Evolutionary conservation across 371 early-diverging fungal species (phyloP).

Genomic region (Rhizopus delemar): DNA sequence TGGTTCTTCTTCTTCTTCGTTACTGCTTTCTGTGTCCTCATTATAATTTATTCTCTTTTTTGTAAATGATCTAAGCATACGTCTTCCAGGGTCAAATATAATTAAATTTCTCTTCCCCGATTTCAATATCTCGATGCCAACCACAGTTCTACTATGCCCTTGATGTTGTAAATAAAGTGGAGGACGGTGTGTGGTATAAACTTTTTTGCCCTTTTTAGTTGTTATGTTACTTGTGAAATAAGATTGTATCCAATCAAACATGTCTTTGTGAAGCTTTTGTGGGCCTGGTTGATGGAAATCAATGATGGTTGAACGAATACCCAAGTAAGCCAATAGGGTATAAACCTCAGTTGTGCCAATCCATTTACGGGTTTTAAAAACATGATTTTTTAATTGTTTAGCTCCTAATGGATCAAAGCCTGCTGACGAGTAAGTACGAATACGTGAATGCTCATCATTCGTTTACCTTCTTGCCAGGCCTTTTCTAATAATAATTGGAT

Average conservation of each 20-base stretch:
- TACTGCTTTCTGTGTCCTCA: constrained; percentile 11
- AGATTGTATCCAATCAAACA: constrained; percentile 59
- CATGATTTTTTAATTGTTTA: constrained; percentile 57
- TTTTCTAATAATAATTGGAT: constrained; percentile 66
- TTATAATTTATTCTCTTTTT: constrained; percentile 1
- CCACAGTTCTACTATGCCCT: constrained; percentile 72
- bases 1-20: constrained; percentile 7
- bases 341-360: constrained; percentile 80
- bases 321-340: constrained; percentile 62
- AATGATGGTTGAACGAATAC: constrained; percentile 61
- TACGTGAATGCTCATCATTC: not conserved
- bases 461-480: constrained; percentile 65
- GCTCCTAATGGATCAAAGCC: constrained; percentile 74
- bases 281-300: constrained; percentile 73
- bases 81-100: constrained; percentile 68
- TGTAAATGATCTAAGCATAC: constrained; percentile 39
- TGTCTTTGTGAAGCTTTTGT: constrained; percentile 54
- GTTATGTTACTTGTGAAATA: constrained; percentile 42
- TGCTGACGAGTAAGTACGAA: not conserved
- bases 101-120: constrained; percentile 55
- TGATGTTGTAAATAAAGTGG: constrained; percentile 79
- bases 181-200: constrained; percentile 55
- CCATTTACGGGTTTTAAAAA: constrained; percentile 71
- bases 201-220: constrained; percentile 8
- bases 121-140: constrained; percentile 64